Evolutionary conservation across 306 rosid genomes (phyloP).

Genomic region (Gynostemma pentaphyllum): DNA sequence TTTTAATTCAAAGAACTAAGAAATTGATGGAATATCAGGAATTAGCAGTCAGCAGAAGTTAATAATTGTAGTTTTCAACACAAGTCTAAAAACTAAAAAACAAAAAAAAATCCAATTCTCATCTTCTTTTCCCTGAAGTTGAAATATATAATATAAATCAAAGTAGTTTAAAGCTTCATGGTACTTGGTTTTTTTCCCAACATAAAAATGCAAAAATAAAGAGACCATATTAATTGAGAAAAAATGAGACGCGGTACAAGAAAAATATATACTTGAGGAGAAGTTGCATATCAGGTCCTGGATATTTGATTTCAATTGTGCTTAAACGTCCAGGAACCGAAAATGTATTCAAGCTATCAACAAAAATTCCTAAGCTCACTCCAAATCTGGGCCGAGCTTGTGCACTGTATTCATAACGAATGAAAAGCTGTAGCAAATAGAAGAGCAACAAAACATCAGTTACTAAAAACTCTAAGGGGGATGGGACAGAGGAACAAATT

Average conservation of each 20-base stretch:
- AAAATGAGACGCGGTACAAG: not conserved
- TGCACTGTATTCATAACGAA: slow-evolving; percentile 62
- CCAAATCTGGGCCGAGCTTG: slow-evolving; percentile 82
- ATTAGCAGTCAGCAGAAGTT: not conserved
- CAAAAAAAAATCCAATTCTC: not conserved
- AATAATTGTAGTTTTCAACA: not conserved
- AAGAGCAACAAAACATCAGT: not conserved
- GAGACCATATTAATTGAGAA: not conserved
- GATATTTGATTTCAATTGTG: slow-evolving; percentile 62
- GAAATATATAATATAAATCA: not conserved
- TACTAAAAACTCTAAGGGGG: not conserved
- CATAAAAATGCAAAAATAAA: not conserved
- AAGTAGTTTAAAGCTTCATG: not conserved
- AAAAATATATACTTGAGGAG: slow-evolving; percentile 56
- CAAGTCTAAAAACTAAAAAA: not conserved
- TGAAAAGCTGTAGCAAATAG: slow-evolving; percentile 37
- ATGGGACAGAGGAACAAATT: not conserved
- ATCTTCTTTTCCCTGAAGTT: not conserved
- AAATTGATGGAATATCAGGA: not conserved
- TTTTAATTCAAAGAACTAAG: too few species aligned
- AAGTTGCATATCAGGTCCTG: slow-evolving; percentile 93
- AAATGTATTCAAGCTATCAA: slow-evolving; percentile 76
- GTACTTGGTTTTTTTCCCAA: not conserved
- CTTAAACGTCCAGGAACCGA: slow-evolving; percentile 59
- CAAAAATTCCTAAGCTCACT: slow-evolving; percentile 74